These are phyloP conservation scores for Globisporangium middletonii DNA, from an alignment of 352 stramenopile genomes.

Conservation along the genomic window DNA sequence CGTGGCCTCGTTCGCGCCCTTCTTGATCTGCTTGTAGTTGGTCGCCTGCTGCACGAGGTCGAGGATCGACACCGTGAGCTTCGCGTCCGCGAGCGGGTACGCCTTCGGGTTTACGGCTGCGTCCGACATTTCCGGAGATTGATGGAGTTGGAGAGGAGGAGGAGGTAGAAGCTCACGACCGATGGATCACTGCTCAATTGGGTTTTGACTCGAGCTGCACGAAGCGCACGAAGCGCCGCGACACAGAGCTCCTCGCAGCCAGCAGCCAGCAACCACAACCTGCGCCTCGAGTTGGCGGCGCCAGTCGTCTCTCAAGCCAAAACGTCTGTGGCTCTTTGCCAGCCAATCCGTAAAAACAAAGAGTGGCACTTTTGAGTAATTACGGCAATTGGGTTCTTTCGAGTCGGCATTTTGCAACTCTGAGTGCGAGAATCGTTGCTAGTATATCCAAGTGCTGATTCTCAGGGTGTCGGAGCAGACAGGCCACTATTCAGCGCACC, in stretches of 20 bases:
- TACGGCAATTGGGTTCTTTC: background rate
- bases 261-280: background rate
- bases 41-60: conserved; percentile 98
- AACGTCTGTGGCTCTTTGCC: conserved; percentile 6
- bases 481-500: too few species aligned
- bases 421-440: too few species aligned
- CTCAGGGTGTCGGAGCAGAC: too few species aligned
- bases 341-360: conserved; percentile 19
- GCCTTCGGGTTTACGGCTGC: conserved; percentile 92
- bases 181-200: conserved; percentile 81
- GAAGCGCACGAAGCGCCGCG: background rate
- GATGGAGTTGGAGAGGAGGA: conserved; percentile 6
- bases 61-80: conserved; percentile 98
- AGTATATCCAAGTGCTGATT: too few species aligned
- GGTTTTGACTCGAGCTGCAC: conserved; percentile 17
- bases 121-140: conserved; percentile 48
- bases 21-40: conserved; percentile 99
- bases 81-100: conserved; percentile 96
- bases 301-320: background rate
- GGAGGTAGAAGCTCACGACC: conserved; percentile 72
- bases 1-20: conserved; percentile 99
- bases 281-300: too few species aligned
- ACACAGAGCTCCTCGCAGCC: background rate
- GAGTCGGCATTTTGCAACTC: too few species aligned
- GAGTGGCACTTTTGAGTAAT: background rate